Evolutionary conservation across 805 yeast species (phyloP), one percentile per base, ranked within the genome.

Genomic region (Isabelozyma rhagii): DNA sequence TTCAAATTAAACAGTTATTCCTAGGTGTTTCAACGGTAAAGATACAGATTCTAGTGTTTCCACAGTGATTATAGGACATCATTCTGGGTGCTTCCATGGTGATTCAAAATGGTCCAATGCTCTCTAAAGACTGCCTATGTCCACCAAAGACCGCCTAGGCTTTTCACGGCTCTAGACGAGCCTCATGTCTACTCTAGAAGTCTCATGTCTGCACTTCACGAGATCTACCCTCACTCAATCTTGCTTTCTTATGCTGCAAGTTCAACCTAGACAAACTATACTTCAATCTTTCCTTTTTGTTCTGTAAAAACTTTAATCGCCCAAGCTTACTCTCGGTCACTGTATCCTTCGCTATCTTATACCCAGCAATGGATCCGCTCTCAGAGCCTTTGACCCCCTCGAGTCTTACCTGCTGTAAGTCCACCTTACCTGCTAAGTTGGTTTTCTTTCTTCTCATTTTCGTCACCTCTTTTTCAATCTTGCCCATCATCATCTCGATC

Each of bases 251-350:
- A 18, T 58, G 58, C 40, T 60, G 60, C 9, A 60, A 45, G 31
- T 55, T 55, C 41, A 55, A 47, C 46, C 58, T 49, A 21, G 74
- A 62, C 48, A 75, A 56, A 42, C 67, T 65, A 55, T 73, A 69
- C 63, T 69, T 68, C 59, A 78, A 63, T 46, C 82, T 60, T 49
- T 75, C 74, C 58, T 69, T 75, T 63, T 77, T 74, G 51, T 72
- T 64, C 51, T 67, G 66, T 51, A 79, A 55, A 43, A 70, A 62
- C 51, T 68, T 66, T 54, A 79, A 61, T 41, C 70, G 60, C 7
- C 71, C 71, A 14, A 75, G 42, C 41, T 77, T 74, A 44, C 53
- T 65, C 9, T 66, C 69, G 25, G 67, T 68, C 1, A 68, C 68
- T 39, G 55, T 52, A 14, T 53, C 54, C 18, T 49, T 56, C 17